Base-by-base conservation (phyloP, 176 grass and related monocot species). In the Lolium rigidum region DNA sequence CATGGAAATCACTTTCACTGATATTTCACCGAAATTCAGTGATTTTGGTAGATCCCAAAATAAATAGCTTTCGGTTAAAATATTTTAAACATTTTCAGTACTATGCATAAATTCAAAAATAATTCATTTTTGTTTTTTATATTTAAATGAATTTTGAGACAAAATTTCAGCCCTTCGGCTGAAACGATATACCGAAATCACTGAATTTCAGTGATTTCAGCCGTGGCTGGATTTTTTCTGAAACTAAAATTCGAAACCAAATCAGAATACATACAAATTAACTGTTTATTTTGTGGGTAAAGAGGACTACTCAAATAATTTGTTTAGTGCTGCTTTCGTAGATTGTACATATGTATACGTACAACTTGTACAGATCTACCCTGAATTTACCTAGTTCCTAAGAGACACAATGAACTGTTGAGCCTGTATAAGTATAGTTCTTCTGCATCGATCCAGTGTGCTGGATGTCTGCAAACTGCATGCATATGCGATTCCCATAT, bases 401-500 rank as follows among this genome's bases (percentile, higher is more conserved):
- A 64, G 54, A 79, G 55, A 63, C 15, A 74, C 57, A 46, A 79
- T 63, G 26, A 26, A 79, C 10, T 50, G 62, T 38, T 60, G 22
- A 70, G 5, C 6, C 54, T 67, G 14, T 64, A 35, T 21, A 35
- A 35, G 22, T 61, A 28, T 62, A 70, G 26, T 82, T 80, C 46
- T 82, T 38, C 6, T 67, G 46, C 8, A 43, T 43, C 17, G 15
- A 70, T 69, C 48, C 24, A 31, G 55, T 38, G 31, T 68, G 80
- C 54, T 84, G 56, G 41, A 49, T 22, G 48, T 76, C 41, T 52
- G 44, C 71, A 74, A 74, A 74, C 71, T 49, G 44, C 21, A 50
- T 74, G 71, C 8, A 38, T 64, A 52, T 11, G 1, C 11, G 55
- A 61, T 50, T 70, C 51, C 73, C 39, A 68, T 88, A 69, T 68